A percentile compares a stretch with the other conserved stretches of the same genome.
Evolutionary conservation across 23 red algal species (phyloP).

Genomic region (Pyropia haitanensis): DNA sequence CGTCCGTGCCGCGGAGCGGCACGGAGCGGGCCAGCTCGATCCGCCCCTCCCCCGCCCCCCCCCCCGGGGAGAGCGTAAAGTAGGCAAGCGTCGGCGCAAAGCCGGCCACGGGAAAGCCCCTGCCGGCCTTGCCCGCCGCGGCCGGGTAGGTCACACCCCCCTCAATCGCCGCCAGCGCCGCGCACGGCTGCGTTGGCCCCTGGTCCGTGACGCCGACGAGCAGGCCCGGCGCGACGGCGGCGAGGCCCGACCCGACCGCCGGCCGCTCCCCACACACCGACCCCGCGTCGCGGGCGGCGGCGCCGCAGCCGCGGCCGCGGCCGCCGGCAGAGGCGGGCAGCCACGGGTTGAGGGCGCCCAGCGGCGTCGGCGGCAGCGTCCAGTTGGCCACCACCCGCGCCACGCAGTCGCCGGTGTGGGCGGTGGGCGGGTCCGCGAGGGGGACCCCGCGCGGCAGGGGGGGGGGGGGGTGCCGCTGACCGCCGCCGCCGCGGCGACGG

Average conservation of each 20-base stretch:
- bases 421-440: neutral
- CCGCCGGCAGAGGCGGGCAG: neutral
- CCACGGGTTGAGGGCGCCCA: constrained; percentile 8
- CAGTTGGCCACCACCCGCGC: constrained; percentile 8
- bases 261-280: constrained; percentile 26
- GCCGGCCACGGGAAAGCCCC: constrained; percentile 28
- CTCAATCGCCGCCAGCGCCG: constrained; percentile 14
- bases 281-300: constrained; percentile 10
- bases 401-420: constrained; percentile 9
- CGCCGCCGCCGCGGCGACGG: too few relatives aligned
- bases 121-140: constrained; percentile 23
- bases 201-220: constrained; percentile 34
- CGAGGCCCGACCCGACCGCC: constrained; percentile 46
- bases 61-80: neutral
- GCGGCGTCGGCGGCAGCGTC: constrained; percentile 4
- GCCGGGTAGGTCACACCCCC: constrained; percentile 6
- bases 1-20: constrained; percentile 1
- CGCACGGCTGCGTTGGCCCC: constrained; percentile 42
- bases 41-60: neutral
- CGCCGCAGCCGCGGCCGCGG: neutral
- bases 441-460: too few relatives aligned
- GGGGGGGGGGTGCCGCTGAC: too few relatives aligned
- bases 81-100: constrained; percentile 48
- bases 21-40: constrained; percentile 20
- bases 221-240: constrained; percentile 3